These are phyloP conservation scores for Paracamarosporium sp. DNA, from an alignment of 2,329 filamentous ascomycete species.

Conservation along the genomic window DNA sequence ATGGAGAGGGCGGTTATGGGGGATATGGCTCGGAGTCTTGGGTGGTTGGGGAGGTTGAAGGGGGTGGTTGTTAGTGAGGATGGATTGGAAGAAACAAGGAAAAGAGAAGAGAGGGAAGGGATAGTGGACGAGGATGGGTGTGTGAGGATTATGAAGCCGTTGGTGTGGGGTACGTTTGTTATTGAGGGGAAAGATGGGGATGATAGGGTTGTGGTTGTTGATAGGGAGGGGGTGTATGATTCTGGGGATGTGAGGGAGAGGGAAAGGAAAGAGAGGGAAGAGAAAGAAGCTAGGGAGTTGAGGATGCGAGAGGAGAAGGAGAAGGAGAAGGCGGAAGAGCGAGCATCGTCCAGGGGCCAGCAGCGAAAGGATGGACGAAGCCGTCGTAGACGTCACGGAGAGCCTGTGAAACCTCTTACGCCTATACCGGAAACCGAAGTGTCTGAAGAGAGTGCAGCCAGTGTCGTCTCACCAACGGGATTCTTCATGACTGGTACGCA, in stretches of 20 bases:
- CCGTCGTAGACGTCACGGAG: neutral
- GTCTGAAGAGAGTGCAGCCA: conserved; percentile 11
- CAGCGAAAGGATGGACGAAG: neutral
- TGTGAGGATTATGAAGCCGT: conserved; percentile 24
- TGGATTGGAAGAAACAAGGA: neutral
- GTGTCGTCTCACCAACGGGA: conserved; percentile 19
- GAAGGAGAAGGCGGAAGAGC: neutral
- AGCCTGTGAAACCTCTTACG: conserved; percentile 8
- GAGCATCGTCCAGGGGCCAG: neutral
- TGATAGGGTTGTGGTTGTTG: conserved; percentile 35
- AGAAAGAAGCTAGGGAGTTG: neutral
- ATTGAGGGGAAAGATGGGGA: conserved; percentile 32
- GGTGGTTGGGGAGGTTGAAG: conserved; percentile 13
- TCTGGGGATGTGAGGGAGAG: conserved; percentile 18
- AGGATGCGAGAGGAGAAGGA: neutral
- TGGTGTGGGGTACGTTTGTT: conserved; percentile 29
- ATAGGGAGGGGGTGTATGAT: conserved; percentile 32
- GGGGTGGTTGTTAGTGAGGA: conserved; percentile 13
- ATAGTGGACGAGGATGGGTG: conserved; percentile 15
- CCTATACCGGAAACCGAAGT: conserved; percentile 17
- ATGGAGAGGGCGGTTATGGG: conserved; percentile 29
- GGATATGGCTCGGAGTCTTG: conserved; percentile 27
- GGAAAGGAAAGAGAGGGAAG: neutral
- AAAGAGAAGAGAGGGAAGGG: neutral
- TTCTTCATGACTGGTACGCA: conserved; percentile 32